Evolutionary conservation across 805 yeast species (phyloP), one percentile per base, ranked within the genome.

Genomic region (Phaffomyces opuntiae): DNA sequence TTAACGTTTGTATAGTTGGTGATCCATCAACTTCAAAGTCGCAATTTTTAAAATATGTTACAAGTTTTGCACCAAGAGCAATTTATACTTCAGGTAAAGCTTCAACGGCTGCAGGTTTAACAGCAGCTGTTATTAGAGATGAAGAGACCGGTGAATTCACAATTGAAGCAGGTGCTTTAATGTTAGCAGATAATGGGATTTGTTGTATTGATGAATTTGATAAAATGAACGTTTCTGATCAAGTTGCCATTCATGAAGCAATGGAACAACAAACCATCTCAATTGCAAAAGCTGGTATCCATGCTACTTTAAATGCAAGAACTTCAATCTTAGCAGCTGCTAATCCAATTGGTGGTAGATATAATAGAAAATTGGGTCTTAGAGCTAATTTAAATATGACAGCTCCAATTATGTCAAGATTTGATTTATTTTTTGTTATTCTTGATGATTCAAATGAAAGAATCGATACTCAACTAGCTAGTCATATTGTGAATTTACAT

Each of bases 241-340:
- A 93, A 68, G 98, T 93, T 45, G 98, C 98, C 4, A 91, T 93
- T 69, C 99, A 93, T 69, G 99, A 93, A 70, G 99, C 98, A 24
- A 93, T 93, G 99, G 99, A 93, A 74, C 99, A 93, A 68, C 99
- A 93, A 66, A 93, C 99, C 0, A 93, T 93, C 54, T 90, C 97
- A 14, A 93, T 93, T 59, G 97, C 99, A 11, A 93, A 93, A 64
- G 99, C 99, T 1, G 99, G 99, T 60, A 93, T 93, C 52, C 97
- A 93, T 61, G 98, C 99, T 2, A 93, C 99, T 1, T 71, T 93
- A 58, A 93, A 93, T 64, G 99, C 99, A 1, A 77, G 99, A 60
- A 88, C 99, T 0, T 88, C 97, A 0, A 93, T 93, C 56, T 68
- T 93, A 42, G 99, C 99, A 0, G 98, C 99, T n/a, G 99, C 99